Evolutionary conservation across 2,329 filamentous ascomycete species (phyloP).

Genomic region (Botryotinia convoluta): DNA sequence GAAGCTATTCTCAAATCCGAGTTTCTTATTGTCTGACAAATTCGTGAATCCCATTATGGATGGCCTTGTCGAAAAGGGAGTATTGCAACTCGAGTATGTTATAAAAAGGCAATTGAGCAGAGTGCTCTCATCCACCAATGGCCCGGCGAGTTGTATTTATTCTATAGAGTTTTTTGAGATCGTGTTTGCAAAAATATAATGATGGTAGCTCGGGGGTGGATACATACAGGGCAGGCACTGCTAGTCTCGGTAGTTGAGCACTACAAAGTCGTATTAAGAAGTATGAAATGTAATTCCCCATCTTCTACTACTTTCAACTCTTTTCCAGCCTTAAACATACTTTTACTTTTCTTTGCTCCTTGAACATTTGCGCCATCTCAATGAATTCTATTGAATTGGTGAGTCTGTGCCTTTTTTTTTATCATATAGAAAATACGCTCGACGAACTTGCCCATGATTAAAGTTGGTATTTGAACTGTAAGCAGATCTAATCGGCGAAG

Average conservation of each 20-base stretch:
- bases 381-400: background rate
- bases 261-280: background rate
- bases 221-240: background rate
- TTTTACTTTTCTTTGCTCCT: background rate
- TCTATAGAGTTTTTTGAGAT: background rate
- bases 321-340: constrained; percentile 10
- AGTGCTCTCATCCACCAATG: background rate
- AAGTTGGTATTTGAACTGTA: background rate
- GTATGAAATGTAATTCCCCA: background rate
- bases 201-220: background rate
- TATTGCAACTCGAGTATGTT: background rate
- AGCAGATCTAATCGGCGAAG: constrained; percentile 8
- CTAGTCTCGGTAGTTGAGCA: background rate
- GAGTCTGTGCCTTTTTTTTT: background rate
- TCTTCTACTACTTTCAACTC: background rate
- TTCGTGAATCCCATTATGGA: background rate
- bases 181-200: background rate
- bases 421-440: background rate
- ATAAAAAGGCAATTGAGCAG: background rate
- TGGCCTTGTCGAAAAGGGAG: background rate
- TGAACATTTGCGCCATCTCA: background rate
- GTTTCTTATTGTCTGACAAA: background rate
- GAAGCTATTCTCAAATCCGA: background rate
- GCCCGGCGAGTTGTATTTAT: background rate
- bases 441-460: background rate